These are phyloP conservation scores for Smithsoniella earleae DNA, from an alignment of 163 green algal genomes.

Conservation along the genomic window DNA sequence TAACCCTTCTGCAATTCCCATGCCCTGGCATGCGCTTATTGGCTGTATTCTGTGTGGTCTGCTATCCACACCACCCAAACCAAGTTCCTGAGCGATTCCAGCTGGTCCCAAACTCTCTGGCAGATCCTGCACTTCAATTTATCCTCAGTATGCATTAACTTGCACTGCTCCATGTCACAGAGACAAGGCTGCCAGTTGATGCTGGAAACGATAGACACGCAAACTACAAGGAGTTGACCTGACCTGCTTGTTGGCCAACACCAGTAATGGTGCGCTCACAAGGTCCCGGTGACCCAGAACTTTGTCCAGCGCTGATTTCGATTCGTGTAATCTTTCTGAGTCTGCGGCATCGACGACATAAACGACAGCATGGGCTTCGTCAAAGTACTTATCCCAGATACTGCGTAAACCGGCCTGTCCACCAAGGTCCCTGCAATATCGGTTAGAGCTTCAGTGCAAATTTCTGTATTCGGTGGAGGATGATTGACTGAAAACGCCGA, in stretches of 20 bases:
- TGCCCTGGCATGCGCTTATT: constrained; percentile 54
- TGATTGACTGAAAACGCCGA: constrained; percentile 39
- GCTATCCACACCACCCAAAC: constrained; percentile 40
- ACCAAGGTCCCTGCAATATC: constrained; percentile 91
- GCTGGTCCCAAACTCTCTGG: constrained; percentile 34
- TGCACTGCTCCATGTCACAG: too few relatives aligned
- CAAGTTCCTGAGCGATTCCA: constrained; percentile 34
- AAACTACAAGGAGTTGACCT: too few relatives aligned
- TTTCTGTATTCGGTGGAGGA: too few relatives aligned
- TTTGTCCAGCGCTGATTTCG: constrained; percentile 61
- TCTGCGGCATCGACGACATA: constrained; percentile 82
- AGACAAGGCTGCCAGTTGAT: too few relatives aligned
- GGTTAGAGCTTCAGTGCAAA: too few relatives aligned
- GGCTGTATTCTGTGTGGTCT: constrained; percentile 51
- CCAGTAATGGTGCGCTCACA: constrained; percentile 63
- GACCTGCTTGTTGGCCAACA: constrained; percentile 76
- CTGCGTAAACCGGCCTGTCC: constrained; percentile 67
- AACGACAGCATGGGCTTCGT: constrained; percentile 80
- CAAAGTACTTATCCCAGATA: constrained; percentile 98
- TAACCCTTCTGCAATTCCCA: constrained; percentile 58
- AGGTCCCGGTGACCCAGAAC: constrained; percentile 66
- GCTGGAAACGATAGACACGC: too few relatives aligned
- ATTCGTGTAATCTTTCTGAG: constrained; percentile 64
- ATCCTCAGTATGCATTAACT: too few relatives aligned
- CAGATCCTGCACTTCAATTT: constrained; percentile 28